These are phyloP conservation scores for Sporothrix curviconia DNA, from an alignment of 2,329 filamentous ascomycete species.

Conservation along the genomic window DNA sequence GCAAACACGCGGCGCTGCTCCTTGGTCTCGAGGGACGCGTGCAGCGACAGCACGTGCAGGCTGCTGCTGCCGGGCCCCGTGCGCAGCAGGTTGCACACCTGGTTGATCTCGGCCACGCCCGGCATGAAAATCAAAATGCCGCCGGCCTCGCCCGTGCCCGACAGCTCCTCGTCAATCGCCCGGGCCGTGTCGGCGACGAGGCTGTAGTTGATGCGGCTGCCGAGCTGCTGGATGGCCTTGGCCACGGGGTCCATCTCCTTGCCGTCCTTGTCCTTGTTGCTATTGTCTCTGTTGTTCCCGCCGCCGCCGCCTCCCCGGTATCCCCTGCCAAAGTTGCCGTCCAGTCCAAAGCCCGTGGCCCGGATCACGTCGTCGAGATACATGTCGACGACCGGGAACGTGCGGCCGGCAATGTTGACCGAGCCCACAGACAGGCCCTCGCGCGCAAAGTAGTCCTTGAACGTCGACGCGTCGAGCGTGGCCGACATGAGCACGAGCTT, in stretches of 20 bases:
- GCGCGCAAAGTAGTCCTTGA: conserved; percentile 73
- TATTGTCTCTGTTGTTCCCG: neutral
- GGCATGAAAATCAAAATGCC: conserved; percentile 95
- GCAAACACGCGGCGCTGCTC: conserved; percentile 87
- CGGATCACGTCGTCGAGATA: conserved; percentile 84
- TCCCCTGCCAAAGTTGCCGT: conserved; percentile 16
- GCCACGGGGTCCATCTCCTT: conserved; percentile 50
- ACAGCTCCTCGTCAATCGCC: conserved; percentile 71
- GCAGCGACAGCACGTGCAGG: conserved; percentile 76
- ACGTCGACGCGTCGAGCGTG: conserved; percentile 81
- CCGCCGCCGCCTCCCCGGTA: neutral
- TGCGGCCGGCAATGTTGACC: conserved; percentile 82
- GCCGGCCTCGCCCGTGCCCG: conserved; percentile 59
- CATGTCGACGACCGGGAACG: conserved; percentile 81
- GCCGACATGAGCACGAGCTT: conserved; percentile 95
- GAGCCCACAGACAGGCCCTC: conserved; percentile 63
- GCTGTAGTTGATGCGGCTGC: conserved; percentile 85
- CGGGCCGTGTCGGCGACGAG: conserved; percentile 74
- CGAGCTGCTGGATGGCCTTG: conserved; percentile 63
- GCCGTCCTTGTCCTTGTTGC: neutral
- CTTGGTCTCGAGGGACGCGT: conserved; percentile 81
- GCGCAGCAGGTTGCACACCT: conserved; percentile 63
- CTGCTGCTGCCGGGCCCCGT: conserved; percentile 34
- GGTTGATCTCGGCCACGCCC: conserved; percentile 84
- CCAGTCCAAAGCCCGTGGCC: conserved; percentile 62